These are phyloP conservation scores for Crithidia brevicula DNA, from an alignment of 208 protist species.

Conservation along the genomic window DNA sequence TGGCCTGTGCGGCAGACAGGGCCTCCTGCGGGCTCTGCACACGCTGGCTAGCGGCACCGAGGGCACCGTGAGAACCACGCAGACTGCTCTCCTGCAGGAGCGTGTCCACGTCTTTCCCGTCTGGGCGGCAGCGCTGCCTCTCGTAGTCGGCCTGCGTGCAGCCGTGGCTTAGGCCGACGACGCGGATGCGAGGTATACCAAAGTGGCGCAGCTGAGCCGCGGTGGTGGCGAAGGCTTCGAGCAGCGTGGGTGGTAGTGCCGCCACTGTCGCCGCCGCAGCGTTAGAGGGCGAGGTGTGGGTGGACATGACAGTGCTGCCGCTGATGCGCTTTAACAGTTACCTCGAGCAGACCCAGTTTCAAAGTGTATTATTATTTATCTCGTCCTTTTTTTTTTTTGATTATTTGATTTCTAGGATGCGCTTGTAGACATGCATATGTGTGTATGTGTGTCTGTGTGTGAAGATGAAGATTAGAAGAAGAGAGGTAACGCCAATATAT, in stretches of 20 bases:
- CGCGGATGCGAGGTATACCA: slow-evolving; percentile 68
- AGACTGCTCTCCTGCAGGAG: slow-evolving; percentile 33
- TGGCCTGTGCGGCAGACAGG: slow-evolving; percentile 4
- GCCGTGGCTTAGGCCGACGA: slow-evolving; percentile 66
- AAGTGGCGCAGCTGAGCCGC: slow-evolving; percentile 70
- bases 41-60: slow-evolving; percentile 16
- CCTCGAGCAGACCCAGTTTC: too few species aligned
- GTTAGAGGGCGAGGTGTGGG: neutral
- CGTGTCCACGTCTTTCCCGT: slow-evolving; percentile 33
- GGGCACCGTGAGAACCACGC: slow-evolving; percentile 9
- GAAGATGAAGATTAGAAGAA: too few species aligned
- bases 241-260: slow-evolving; percentile 36
- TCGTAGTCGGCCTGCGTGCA: slow-evolving; percentile 29
- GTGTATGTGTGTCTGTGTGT: too few species aligned
- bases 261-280: neutral
- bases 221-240: slow-evolving; percentile 68
- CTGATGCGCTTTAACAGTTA: neutral
- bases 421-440: too few species aligned
- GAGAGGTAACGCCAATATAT: too few species aligned
- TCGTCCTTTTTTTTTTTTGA: too few species aligned
- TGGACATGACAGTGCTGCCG: neutral
- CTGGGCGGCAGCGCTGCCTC: slow-evolving; percentile 11
- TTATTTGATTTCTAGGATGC: too few species aligned
- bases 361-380: too few species aligned
- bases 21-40: slow-evolving; percentile 11